Evolutionary conservation across 352 stramenopile species (phyloP).

Genomic region (Globisporangium ultimum): DNA sequence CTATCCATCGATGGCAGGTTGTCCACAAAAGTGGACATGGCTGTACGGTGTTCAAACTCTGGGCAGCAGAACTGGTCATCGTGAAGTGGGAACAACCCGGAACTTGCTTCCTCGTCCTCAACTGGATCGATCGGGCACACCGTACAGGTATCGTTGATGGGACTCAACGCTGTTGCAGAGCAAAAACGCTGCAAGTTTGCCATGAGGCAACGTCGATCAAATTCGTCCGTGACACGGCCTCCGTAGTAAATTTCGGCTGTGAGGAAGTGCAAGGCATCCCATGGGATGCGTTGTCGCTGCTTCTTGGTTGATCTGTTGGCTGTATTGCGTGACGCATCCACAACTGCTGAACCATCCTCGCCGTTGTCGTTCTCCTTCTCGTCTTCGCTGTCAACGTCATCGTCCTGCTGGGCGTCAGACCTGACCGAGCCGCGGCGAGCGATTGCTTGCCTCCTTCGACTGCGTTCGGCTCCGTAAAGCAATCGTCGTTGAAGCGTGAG

Average conservation of each 20-base stretch:
- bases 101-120: background rate
- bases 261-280: slow-evolving; percentile 77
- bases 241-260: slow-evolving; percentile 82
- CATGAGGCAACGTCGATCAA: slow-evolving; percentile 69
- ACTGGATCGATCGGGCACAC: background rate
- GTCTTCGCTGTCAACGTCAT: slow-evolving; percentile 4
- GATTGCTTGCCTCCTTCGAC: background rate
- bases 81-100: slow-evolving; percentile 18
- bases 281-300: slow-evolving; percentile 35
- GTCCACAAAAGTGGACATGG: slow-evolving; percentile 55
- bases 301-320: background rate
- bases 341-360: background rate
- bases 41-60: slow-evolving; percentile 27
- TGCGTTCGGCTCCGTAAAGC: slow-evolving; percentile 17
- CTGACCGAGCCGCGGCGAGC: slow-evolving; percentile 2
- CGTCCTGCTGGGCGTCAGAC: slow-evolving; percentile 1
- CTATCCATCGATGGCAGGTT: slow-evolving; percentile 39
- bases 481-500: slow-evolving; percentile 53
- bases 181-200: slow-evolving; percentile 66
- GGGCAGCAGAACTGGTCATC: slow-evolving; percentile 43
- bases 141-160: background rate
- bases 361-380: slow-evolving; percentile 1
- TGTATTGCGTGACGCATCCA: background rate
- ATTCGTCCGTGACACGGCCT: slow-evolving; percentile 78
- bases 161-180: slow-evolving; percentile 21